Base-by-base conservation (phyloP, 2,329 filamentous ascomycete genomes). In the Fusarium sp. region DNA sequence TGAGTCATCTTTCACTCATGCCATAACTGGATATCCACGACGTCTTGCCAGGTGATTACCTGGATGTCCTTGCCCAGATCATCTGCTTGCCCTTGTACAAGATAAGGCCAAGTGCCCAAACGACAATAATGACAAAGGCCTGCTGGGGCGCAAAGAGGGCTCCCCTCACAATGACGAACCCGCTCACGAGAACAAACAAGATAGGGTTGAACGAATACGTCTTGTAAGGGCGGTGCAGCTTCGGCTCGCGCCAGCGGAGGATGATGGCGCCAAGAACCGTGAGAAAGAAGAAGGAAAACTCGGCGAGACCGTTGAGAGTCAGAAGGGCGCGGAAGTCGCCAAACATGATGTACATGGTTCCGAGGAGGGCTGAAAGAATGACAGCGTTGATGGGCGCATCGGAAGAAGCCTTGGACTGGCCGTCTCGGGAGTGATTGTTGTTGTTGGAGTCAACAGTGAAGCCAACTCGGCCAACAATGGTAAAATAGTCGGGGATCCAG, bases 211-310 rank as follows among this genome's bases (percentile, higher is more conserved):
- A 27, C 0, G 90, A 74, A 16, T 82, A 79, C 0, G 89, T 87
- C 77, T 87, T 87, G 74, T 91, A 92, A 0, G 90, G 90, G 12
- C 90, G 80, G 0, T 82, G 73, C 4, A 92, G 81, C 0, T 81
- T 78, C 0, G 90, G 90, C 76, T 92, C 89, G 1, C 87, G 85
- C 64, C 85, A 85, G 14, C 90, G 85, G 49, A 92, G 79, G 17
- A 91, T 80, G 11, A 91, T 82, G 2, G 89, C 86, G 0, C 90
- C 90, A 0, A 91, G 74, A 0, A 91, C 89, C 0, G 90, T 89
- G 33, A 91, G 83, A 75, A 92, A 90, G 81, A 92, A 92, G 79
- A 92, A 92, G 0, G 90, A 87, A 77, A 89, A 92, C 74, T 90
- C 88, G 16, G 87, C 88, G 5, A 90, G 80, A 0, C 88, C 88